Base-by-base conservation (phyloP, 2,329 filamentous ascomycete species). In the Curvularia sp. region DNA sequence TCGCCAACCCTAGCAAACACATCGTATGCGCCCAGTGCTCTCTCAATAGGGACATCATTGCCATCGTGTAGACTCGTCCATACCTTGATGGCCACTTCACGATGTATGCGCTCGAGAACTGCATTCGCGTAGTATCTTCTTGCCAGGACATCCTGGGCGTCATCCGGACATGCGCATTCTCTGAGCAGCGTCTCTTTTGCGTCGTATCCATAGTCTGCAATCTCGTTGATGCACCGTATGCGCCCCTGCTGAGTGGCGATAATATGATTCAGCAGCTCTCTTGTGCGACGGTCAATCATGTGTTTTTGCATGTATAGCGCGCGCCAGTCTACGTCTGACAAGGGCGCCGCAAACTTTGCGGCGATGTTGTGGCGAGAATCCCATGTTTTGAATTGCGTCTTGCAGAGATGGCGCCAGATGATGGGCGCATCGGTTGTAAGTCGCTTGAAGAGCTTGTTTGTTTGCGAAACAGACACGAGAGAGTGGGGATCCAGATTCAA, bases 321-420 rank as follows among this genome's bases (percentile, higher is more conserved):
- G 76, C 90, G 93, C 95, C 95, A 99, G 67, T 90, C 80, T 21
- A 89, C 86, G 9, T 83, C 79, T 10, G 81, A 81, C 7, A 85
- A 82, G 3, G 80, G 80, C 27, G 79, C 77, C 13, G 71, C 74
- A 45, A 73, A 66, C 56, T 74, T 78, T 68, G 52, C 61, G 8
- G 61, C 50, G 21, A 78, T 70, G 55, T 70, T 53, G 60, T 77
- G 76, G 53, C 65, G 68, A 27, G 82, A 76, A 59, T 89, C 83
- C 95, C 95, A 99, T 77, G 88, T 91, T 54, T 77, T 83, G 79
- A 93, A 97, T 55, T 82, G 80, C 34, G 78, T 78, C 53, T 80
- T 77, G 76, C 95, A 98, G 73, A 94, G 86, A 68, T 85, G 79
- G 62, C 87, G 88, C 94, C 95, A 98, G 52, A 97, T 82, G 25